These are phyloP conservation scores for Acanthamoeba triangularis DNA, from an alignment of 208 protist species.

Conservation along the genomic window DNA sequence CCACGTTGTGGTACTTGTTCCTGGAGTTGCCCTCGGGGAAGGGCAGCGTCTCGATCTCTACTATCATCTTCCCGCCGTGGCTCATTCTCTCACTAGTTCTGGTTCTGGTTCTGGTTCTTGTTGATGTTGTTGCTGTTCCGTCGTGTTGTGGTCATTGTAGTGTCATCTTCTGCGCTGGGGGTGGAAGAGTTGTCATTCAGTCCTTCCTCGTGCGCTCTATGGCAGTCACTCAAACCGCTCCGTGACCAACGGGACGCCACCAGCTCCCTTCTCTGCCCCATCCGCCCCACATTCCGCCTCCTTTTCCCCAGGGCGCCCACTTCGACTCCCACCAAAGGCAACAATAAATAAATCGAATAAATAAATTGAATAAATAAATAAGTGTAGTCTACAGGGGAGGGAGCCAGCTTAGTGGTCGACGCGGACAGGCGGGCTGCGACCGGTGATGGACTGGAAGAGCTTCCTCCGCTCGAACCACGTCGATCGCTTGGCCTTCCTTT, in stretches of 20 bases:
- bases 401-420: background rate
- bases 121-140: no score
- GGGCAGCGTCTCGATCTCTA: conserved; percentile 71
- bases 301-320: no score
- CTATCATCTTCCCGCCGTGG: conserved; percentile 21
- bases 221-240: no score
- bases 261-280: no score
- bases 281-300: no score
- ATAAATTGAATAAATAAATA: conserved; percentile 19
- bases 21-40: background rate
- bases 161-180: no score
- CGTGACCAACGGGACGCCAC: no score
- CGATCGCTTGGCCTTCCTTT: background rate
- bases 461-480: conserved; percentile 20
- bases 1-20: conserved; percentile 56
- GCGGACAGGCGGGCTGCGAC: conserved; percentile 1
- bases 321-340: no score
- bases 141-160: no score
- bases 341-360: background rate
- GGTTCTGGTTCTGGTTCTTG: background rate
- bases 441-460: conserved; percentile 30
- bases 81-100: background rate
- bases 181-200: no score
- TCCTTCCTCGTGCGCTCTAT: no score
- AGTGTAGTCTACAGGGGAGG: background rate